Conservation (phyloP, 225 moss, liverwort and hornwort species). For the Marchantia polymorpha region DNA sequence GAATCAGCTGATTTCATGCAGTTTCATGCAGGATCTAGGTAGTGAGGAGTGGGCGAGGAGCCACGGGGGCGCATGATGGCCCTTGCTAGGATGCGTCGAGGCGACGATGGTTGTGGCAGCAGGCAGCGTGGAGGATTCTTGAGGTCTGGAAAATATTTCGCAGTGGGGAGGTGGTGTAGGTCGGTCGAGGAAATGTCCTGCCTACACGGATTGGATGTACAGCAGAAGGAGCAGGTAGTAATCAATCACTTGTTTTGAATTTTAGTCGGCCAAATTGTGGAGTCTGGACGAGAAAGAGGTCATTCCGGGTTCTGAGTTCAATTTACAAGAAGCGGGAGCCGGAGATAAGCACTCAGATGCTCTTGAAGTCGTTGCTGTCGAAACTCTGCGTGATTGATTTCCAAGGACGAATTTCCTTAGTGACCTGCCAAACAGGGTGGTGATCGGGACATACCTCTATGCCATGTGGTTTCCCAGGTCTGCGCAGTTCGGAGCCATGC, state of each 20-base stretch:
- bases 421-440: not conserved
- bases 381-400: not conserved
- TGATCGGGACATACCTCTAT: constrained; percentile 14
- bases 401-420: not conserved
- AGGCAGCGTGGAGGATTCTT: constrained; percentile 4
- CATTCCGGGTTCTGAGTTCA: constrained; percentile 7
- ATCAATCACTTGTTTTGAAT: constrained; percentile 10
- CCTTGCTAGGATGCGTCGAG: not conserved
- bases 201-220: constrained; percentile 11
- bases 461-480: constrained; percentile 11
- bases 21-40: constrained; percentile 18
- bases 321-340: not conserved
- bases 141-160: constrained; percentile 8
- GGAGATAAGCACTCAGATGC: constrained; percentile 1
- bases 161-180: constrained; percentile 3
- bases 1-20: constrained; percentile 20
- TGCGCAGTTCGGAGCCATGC: constrained; percentile 12
- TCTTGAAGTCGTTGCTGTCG: not conserved
- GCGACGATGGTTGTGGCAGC: constrained; percentile 11
- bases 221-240: not conserved
- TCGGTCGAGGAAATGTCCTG: not conserved
- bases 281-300: not conserved
- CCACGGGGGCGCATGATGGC: not conserved
- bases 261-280: not conserved
- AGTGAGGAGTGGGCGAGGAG: not conserved